Percentiles rank a stretch among this genome's conserved stretches.
phyloP scores from a whole-genome alignment of 1,139 yeast genomes.

The Candida sanyaensis region DNA sequence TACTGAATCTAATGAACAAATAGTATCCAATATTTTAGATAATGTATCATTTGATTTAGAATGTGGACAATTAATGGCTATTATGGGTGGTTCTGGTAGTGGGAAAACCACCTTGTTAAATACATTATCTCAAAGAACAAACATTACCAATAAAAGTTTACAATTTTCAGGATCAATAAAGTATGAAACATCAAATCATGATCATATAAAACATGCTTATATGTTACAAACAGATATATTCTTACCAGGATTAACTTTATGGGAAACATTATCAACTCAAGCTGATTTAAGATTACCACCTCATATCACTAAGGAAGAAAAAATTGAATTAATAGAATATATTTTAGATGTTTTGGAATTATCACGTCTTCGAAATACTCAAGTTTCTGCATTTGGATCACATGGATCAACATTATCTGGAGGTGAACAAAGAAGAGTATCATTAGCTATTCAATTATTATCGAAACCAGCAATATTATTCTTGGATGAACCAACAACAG shows the following conservation, averaged over 20 bases:
- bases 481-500: constrained; percentile 89
- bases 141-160: constrained; percentile 31
- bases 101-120: constrained; percentile 85
- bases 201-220: constrained; percentile 56
- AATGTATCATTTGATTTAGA: constrained; percentile 58
- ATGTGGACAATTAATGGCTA: constrained; percentile 59
- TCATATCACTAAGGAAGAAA: constrained; percentile 37
- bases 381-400: constrained; percentile 48
- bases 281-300: constrained; percentile 66
- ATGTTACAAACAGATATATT: constrained; percentile 78
- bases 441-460: constrained; percentile 76
- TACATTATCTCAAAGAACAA: constrained; percentile 64
- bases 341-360: constrained; percentile 63
- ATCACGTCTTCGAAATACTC: constrained; percentile 57
- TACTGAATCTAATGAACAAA: not conserved
- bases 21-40: constrained; percentile 27
- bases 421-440: constrained; percentile 79
- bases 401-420: constrained; percentile 65
- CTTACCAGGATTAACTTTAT: constrained; percentile 68
- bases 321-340: constrained; percentile 54
- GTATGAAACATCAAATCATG: constrained; percentile 15
- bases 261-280: constrained; percentile 68
- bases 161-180: constrained; percentile 32
- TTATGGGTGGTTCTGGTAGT: constrained; percentile 84
- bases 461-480: constrained; percentile 76